Conservation (phyloP, 2,329 filamentous ascomycete genomes). For the Neopestalotiopsis clavispora region DNA sequence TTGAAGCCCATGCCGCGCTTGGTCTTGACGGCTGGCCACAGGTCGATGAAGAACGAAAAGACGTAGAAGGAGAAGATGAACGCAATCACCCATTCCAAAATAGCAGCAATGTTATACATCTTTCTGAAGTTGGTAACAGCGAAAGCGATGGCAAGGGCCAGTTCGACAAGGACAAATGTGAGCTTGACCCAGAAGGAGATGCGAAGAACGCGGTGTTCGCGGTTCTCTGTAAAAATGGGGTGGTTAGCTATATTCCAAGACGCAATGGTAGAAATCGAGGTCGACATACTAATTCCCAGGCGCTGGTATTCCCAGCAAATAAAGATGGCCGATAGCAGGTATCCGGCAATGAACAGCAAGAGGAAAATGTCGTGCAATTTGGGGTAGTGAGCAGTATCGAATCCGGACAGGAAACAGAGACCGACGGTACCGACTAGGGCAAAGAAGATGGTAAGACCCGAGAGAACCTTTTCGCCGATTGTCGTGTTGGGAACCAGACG, state of each 20-base stretch:
- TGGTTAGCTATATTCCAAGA: not conserved
- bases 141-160: conserved; percentile 77
- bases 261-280: not conserved
- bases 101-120: conserved; percentile 69
- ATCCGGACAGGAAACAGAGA: conserved; percentile 82
- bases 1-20: conserved; percentile 26
- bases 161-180: conserved; percentile 79
- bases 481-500: conserved; percentile 77
- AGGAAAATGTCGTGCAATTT: conserved; percentile 77
- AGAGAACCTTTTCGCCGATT: conserved; percentile 65
- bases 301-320: conserved; percentile 91
- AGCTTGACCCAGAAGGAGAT: conserved; percentile 89
- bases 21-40: conserved; percentile 76
- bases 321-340: conserved; percentile 83
- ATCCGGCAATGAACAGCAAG: conserved; percentile 82
- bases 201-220: conserved; percentile 74
- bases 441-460: conserved; percentile 64
- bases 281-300: conserved; percentile 70
- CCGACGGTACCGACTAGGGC: conserved; percentile 79
- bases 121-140: conserved; percentile 56
- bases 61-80: conserved; percentile 90
- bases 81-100: conserved; percentile 80
- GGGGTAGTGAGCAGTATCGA: conserved; percentile 76
- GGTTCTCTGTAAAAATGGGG: conserved; percentile 59
- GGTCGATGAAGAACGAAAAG: conserved; percentile 84